Evolutionary conservation across 208 protist genomes (phyloP), one percentile per base, ranked within the genome.

Genomic region (Sergeia podlipaevii): DNA sequence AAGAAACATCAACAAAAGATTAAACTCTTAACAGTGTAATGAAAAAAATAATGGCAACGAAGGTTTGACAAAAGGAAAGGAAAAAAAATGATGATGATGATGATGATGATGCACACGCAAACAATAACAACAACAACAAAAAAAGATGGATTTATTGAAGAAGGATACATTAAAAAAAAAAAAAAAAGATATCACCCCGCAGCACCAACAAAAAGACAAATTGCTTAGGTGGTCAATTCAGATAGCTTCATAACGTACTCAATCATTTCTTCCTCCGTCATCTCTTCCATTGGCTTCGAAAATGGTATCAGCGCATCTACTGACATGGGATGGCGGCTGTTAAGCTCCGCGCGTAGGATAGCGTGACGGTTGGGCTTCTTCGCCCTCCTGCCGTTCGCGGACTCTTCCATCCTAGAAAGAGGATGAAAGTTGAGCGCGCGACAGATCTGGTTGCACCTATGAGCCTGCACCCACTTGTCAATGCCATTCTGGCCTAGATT

Each of bases 401-500:
- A n/a, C 15, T 10, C 15, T n/a, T 10, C 11, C 33, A 15, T 50
- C 11, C 10, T 13, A 11, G 42, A 21, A 32, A 58, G 7, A 7
- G 54, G 54, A n/a, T 4, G 4, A 6, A 63, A 24, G 27, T 29
- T 49, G 28, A 63, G 13, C 7, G 27, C 8, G 29, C 36, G 47
- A 23, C 61, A 68, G 7, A 66, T 10, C 24, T 45, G 48, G 33
- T 48, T 53, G 36, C 64, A 70, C 24, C 23, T 58, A 57, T 80
- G 74, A 24, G 29, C 21, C 27, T 36, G 38, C 15, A 62, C 36
- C 65, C 64, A 80, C 5, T 46, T 38, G 5, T 49, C 45, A 32
- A 80, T 77, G 24, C 69, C 69, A 2, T 18, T 29, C 48, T 60
- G 38, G 13, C 74, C 69, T 15, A 53, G 33, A 47, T 80, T 73